Percentiles rank a stretch among this genome's conserved stretches.
These are phyloP conservation scores for Pestalotiopsis fici DNA, from an alignment of 2,329 filamentous ascomycete genomes.

Conservation along the genomic window DNA sequence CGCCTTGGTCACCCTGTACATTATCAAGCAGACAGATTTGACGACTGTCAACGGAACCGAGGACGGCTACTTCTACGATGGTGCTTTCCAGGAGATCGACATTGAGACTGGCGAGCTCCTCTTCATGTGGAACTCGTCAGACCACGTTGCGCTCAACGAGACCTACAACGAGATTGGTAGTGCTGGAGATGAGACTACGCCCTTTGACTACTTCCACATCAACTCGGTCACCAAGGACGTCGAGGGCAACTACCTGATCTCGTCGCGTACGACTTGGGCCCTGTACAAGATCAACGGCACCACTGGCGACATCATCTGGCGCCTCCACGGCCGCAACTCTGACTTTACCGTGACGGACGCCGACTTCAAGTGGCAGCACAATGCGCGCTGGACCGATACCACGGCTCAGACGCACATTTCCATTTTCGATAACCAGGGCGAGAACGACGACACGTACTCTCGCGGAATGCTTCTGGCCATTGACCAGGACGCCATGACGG, in stretches of 20 bases:
- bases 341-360: conserved; percentile 34
- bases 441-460: conserved; percentile 22
- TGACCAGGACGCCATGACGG: conserved; percentile 43
- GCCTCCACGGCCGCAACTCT: conserved; percentile 30
- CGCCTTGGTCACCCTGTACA: conserved; percentile 19
- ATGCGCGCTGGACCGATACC: conserved; percentile 31
- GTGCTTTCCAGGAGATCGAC: conserved; percentile 20
- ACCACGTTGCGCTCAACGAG: conserved; percentile 15
- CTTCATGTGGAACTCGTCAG: conserved; percentile 20
- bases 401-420: conserved; percentile 24
- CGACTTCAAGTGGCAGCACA: conserved; percentile 40
- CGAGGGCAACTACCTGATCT: conserved; percentile 38
- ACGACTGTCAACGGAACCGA: conserved; percentile 17
- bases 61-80: conserved; percentile 19
- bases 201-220: conserved; percentile 39
- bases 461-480: conserved; percentile 47
- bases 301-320: conserved; percentile 33
- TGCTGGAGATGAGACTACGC: conserved; percentile 18
- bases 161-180: conserved; percentile 15
- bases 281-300: conserved; percentile 28
- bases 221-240: conserved; percentile 35
- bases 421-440: conserved; percentile 38
- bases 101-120: conserved; percentile 20
- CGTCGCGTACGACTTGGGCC: conserved; percentile 30
- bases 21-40: conserved; percentile 18